A percentile compares a stretch with the other conserved stretches of the same genome.
These are phyloP conservation scores for Closterium sp. DNA, from an alignment of 139 green algal species.

Conservation along the genomic window DNA sequence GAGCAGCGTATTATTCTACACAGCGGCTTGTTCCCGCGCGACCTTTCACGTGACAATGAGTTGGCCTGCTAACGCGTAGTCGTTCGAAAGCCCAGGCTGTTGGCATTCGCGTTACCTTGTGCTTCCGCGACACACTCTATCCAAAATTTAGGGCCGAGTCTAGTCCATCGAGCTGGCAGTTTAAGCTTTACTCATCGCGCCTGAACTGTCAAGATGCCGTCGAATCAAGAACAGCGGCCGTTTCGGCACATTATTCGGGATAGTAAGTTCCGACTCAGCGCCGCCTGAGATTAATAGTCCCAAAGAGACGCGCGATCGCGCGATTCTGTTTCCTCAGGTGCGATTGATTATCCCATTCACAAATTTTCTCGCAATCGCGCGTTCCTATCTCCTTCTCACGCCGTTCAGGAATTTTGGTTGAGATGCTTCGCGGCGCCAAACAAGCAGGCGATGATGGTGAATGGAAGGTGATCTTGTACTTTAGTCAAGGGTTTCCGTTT, in stretches of 20 bases:
- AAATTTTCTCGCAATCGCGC: not conserved
- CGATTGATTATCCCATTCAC: not conserved
- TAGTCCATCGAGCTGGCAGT: not conserved
- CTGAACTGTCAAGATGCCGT: not conserved
- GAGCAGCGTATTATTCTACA: no score
- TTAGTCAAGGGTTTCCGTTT: no score
- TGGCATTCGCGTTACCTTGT: no score
- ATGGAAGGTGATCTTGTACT: constrained; percentile 27
- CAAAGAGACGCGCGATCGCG: no score
- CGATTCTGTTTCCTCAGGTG: no score
- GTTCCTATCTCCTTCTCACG: not conserved
- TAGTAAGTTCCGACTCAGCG: not conserved
- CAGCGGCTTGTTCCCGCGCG: no score
- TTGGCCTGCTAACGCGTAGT: no score
- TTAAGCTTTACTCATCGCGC: no score
- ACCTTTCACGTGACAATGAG: no score
- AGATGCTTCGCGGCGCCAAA: constrained; percentile 36
- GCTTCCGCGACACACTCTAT: not conserved
- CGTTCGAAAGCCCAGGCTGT: no score
- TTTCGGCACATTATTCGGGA: constrained; percentile 25
- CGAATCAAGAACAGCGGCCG: constrained; percentile 2
- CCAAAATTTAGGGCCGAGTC: not conserved
- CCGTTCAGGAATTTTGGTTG: constrained; percentile 21
- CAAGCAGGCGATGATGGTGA: not conserved
- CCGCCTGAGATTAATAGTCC: no score